A percentile compares a stretch with the other conserved stretches of the same genome.
These are phyloP conservation scores for Saksenaea vasiformis DNA, from an alignment of 371 early-diverging fungal genomes.

Conservation along the genomic window DNA sequence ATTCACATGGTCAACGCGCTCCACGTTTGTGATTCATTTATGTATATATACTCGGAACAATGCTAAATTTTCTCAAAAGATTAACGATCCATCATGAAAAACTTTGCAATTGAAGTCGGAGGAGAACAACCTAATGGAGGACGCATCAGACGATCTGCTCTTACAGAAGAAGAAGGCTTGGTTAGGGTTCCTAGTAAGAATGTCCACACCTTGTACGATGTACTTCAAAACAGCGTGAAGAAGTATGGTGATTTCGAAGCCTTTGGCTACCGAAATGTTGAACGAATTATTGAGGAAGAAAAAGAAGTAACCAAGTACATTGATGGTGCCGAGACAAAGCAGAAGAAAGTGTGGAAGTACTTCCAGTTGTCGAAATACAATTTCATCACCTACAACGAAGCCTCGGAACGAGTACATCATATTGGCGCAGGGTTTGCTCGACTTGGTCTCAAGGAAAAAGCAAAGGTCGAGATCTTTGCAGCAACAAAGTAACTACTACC, in stretches of 20 bases:
- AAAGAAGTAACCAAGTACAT: constrained; percentile 76
- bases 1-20: constrained; percentile 2
- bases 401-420: constrained; percentile 38
- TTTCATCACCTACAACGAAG: constrained; percentile 71
- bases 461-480: constrained; percentile 71
- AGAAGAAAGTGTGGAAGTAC: constrained; percentile 84
- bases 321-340: constrained; percentile 65
- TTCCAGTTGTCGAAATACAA: constrained; percentile 72
- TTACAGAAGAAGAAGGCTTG: constrained; percentile 45
- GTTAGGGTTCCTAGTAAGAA: constrained; percentile 53
- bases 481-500: constrained; percentile 74
- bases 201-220: constrained; percentile 72
- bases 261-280: constrained; percentile 69
- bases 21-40: neutral
- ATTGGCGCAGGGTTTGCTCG: constrained; percentile 72
- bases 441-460: constrained; percentile 59
- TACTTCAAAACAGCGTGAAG: constrained; percentile 58
- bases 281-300: constrained; percentile 72
- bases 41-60: neutral
- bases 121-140: constrained; percentile 31
- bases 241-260: constrained; percentile 50
- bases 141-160: constrained; percentile 52
- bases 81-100: constrained; percentile 14
- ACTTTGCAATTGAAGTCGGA: constrained; percentile 23
- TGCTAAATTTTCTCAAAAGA: too few species aligned